Base-by-base conservation (phyloP, 2,329 filamentous ascomycete genomes). In the Beauveria bassiana region DNA sequence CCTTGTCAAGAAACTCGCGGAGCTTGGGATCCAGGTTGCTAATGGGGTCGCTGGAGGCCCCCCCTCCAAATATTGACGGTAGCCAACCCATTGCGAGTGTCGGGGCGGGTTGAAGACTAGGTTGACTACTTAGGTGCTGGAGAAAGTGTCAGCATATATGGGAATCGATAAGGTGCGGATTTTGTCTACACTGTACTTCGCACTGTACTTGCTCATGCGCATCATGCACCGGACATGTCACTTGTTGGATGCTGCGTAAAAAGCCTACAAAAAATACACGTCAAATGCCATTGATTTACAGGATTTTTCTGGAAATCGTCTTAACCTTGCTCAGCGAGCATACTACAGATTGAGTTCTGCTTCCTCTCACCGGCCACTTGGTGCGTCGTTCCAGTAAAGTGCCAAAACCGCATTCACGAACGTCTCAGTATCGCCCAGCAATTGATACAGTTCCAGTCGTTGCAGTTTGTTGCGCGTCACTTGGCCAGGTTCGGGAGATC, bases 1-100 rank as follows among this genome's bases (percentile, higher is more conserved):
- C 90, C 75, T 88, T 86, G 71, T 92, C 81, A 70, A 96, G 86
- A 74, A 93, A 96, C 66, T 93, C 89, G 70, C 89, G 88, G 61
- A 96, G 83, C 65, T 87, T 86, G 45, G 91, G 89, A 70, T 96
- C 91, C 68, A 97, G 86, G 68, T 89, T 87, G 68, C 82, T 81
- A 66, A 91, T 81, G 26, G 89, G 86, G 65, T 86, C 80, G 68
- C 72, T 72, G 65, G 74, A 75, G 64, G 72, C 77, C 59, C 75
- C 73, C 66, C 79, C 75, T 68, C 81, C 72, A 65, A 83, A 80
- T 63, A 84, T 75, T 62, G 78, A 79, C 65, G 81, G 78, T 68
- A 84, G 74, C 81, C 82, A 86, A 66, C 83, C 83, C 83, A 86
- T 86, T 63, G 66, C 64, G 64, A 62, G 28, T 24, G 61, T 60